phyloP scores from a whole-genome alignment of 2,329 filamentous ascomycete genomes.

The Talaromyces pinophilus region DNA sequence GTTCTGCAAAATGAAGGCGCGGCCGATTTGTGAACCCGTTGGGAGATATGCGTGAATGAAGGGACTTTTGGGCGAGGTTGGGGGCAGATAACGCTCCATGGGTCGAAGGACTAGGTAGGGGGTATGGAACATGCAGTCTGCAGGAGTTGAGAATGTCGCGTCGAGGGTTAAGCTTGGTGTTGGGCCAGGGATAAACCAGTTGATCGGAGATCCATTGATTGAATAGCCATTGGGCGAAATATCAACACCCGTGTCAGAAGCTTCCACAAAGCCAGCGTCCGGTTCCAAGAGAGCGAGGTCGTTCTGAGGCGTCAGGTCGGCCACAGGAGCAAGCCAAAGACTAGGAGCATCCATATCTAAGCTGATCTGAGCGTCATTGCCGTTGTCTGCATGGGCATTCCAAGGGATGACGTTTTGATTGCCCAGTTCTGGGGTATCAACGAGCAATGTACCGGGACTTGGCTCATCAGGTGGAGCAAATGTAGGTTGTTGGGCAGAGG shows the following conservation, averaged over 20 bases:
- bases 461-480: not conserved
- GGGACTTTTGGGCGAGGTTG: not conserved
- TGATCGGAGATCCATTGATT: not conserved
- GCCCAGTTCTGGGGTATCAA: not conserved
- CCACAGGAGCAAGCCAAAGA: not conserved
- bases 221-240: not conserved
- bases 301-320: not conserved
- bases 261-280: not conserved
- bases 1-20: not conserved
- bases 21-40: not conserved
- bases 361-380: not conserved
- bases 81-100: not conserved
- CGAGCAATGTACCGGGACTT: not conserved
- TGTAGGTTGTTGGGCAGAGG: not conserved
- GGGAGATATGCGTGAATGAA: constrained; percentile 4
- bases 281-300: not conserved
- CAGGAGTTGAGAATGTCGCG: not conserved
- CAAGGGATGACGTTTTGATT: not conserved
- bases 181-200: not conserved
- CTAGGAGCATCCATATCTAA: not conserved
- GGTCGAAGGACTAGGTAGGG: constrained; percentile 1
- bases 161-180: not conserved
- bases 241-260: not conserved
- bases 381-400: not conserved
- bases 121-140: constrained; percentile 2